Base-by-base conservation (phyloP, 2,329 filamentous ascomycete species). In the Fusarium equiseti region DNA sequence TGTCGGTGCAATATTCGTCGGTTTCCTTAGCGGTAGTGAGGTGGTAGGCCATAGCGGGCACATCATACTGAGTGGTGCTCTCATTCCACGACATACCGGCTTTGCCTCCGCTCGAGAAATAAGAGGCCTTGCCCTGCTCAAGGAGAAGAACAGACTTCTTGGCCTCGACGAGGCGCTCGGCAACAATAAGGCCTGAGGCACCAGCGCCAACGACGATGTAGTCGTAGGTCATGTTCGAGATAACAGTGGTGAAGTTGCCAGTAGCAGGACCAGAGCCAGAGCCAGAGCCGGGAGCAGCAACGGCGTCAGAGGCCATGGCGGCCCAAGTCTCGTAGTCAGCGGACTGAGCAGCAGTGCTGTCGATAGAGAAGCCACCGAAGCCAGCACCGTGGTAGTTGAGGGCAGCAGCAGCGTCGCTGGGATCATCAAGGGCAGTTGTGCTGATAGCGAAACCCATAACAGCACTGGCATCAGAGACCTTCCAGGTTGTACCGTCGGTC, bases 11-110 rank as follows among this genome's bases (percentile, higher is more conserved):
- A 79, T 91, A 93, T 38, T 88, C 87, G 72, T 92, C 88, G 29
- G 89, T 89, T 6, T 83, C 82, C 12, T 87, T 89, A 74, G 91
- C 85, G 6, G 83, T 80, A 86, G 89, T 91, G 71, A 93, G 91
- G 79, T 92, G 83, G 77, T 92, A 92, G 78, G 89, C 91, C 63
- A 92, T 86, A 58, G 90, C 89, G 0, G 91, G 91, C 8, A 92
- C 87, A 74, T 93, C 91, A 73, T 93, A 92, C 51, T 90, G 89
- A 9, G 90, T 92, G 35, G 92, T 77, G 40, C 88, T 88, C 20
- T 85, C 79, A 18, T 89, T 84, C 91, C 91, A 93, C 3, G 85
- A 86, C 80, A 90, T 83, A 35, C 81, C 87, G 11, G 90, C 89
- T 31, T 88, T 87, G 82, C 89, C 92, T 67, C 88, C 83, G n/a